phyloP scores from a whole-genome alignment of 352 stramenopile species.

The Albugo candida region DNA sequence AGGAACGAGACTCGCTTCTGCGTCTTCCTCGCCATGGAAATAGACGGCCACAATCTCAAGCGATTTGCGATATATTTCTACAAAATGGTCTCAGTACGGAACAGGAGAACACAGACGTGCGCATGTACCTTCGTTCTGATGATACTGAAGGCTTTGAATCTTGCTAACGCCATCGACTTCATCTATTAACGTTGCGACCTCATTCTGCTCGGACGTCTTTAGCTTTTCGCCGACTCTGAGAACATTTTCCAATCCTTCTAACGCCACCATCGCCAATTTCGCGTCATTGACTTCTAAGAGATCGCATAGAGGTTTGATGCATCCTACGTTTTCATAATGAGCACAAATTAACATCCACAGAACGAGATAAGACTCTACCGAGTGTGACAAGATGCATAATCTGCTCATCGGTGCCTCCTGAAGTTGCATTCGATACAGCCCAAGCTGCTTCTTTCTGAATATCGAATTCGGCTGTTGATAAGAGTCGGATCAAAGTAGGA shows the following conservation, averaged over 20 bases:
- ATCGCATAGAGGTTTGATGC: constrained; percentile 94
- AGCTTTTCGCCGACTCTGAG: constrained; percentile 77
- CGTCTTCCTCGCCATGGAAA: constrained; percentile 96
- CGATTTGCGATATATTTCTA: constrained; percentile 83
- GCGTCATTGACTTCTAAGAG: constrained; percentile 91
- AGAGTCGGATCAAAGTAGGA: constrained; percentile 89
- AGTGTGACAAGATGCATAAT: constrained; percentile 94
- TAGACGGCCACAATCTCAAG: constrained; percentile 96
- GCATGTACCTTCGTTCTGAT: constrained; percentile 92
- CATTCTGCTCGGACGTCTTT: constrained; percentile 76
- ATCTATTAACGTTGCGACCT: constrained; percentile 90
- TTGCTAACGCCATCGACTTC: constrained; percentile 94
- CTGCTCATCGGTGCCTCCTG: constrained; percentile 82
- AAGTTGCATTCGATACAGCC: constrained; percentile 78
- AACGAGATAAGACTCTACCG: constrained; percentile 18
- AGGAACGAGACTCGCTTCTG: constrained; percentile 71
- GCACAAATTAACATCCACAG: constrained; percentile 3
- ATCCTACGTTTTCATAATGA: constrained; percentile 28
- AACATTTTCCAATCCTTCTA: constrained; percentile 99
- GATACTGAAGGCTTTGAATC: constrained; percentile 96
- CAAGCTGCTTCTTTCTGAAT: constrained; percentile 74
- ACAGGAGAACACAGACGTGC: constrained; percentile 22
- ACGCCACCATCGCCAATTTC: constrained; percentile 96
- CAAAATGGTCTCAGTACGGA: background rate
- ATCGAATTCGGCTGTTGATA: constrained; percentile 96